A percentile compares a stretch with the other conserved stretches of the same genome.
Evolutionary conservation across 1,284 basidiomycete genomes (phyloP).

Genomic region (Fomes fomentarius): DNA sequence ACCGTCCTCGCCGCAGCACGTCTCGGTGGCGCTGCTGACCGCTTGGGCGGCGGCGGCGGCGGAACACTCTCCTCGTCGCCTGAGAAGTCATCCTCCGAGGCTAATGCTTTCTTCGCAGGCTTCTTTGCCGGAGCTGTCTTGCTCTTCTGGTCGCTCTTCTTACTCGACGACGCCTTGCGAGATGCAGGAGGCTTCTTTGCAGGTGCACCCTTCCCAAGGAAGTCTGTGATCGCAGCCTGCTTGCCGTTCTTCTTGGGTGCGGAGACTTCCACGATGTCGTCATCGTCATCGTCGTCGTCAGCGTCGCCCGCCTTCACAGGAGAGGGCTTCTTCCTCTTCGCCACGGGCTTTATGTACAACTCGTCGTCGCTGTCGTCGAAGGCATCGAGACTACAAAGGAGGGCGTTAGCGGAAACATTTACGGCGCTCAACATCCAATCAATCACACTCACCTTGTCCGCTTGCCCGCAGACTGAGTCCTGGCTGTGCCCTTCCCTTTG

Average conservation of each 20-base stretch:
- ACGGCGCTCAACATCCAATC: no score
- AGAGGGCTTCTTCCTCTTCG: conserved; percentile 31
- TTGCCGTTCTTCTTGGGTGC: conserved; percentile 41
- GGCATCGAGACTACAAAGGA: conserved; percentile 31
- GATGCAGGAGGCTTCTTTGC: conserved; percentile 29
- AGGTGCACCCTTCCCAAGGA: conserved; percentile 55
- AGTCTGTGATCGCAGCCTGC: conserved; percentile 57
- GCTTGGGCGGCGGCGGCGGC: conserved; percentile 27
- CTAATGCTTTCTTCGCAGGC: conserved; percentile 34
- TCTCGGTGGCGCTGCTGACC: conserved; percentile 36
- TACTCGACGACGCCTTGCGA: conserved; percentile 30
- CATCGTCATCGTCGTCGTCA: conserved; percentile 44
- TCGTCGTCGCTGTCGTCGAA: conserved; percentile 47
- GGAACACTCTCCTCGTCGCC: conserved; percentile 22
- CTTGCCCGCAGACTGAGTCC: conserved; percentile 40
- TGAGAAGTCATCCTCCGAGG: conserved; percentile 39
- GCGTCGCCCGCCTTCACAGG: conserved; percentile 22
- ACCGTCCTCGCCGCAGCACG: conserved; percentile 36
- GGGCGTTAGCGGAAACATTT: not conserved
- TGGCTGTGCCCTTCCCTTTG: conserved; percentile 44
- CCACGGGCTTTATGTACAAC: conserved; percentile 43
- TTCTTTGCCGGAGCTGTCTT: conserved; percentile 38
- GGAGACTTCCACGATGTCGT: conserved; percentile 45
- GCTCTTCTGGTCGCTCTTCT: conserved; percentile 35
- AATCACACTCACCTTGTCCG: conserved; percentile 60